phyloP scores from a whole-genome alignment of 805 yeast species.

The Komagataella pastoris region DNA sequence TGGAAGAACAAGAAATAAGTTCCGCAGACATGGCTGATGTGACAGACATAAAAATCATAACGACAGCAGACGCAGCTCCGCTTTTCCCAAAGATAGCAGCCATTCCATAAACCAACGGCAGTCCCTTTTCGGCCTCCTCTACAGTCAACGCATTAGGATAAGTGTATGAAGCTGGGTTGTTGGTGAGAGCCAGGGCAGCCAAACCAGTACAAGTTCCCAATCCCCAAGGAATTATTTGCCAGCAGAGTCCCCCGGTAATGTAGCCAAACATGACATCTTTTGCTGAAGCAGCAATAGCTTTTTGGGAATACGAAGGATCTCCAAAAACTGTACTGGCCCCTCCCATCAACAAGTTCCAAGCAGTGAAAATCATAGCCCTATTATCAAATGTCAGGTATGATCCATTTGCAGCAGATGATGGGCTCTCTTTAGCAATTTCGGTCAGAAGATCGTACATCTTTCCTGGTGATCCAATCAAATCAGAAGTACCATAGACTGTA shows the following conservation, averaged over 20 bases:
- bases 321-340: slow-evolving; percentile 16
- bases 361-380: slow-evolving; percentile 16
- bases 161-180: slow-evolving; percentile 21
- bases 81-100: slow-evolving; percentile 20
- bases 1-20: slow-evolving; percentile 25
- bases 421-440: slow-evolving; percentile 8
- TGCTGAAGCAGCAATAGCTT: slow-evolving; percentile 17
- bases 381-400: slow-evolving; percentile 18
- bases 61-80: slow-evolving; percentile 27
- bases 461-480: slow-evolving; percentile 19
- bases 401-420: slow-evolving; percentile 9
- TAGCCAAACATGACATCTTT: slow-evolving; percentile 16
- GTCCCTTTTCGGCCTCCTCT: slow-evolving; percentile 24
- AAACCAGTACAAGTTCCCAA: slow-evolving; percentile 18
- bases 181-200: slow-evolving; percentile 19
- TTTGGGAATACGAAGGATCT: slow-evolving; percentile 16
- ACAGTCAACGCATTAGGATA: slow-evolving; percentile 26
- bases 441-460: slow-evolving; percentile 18
- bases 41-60: slow-evolving; percentile 26
- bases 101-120: slow-evolving; percentile 22
- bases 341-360: slow-evolving; percentile 9
- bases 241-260: slow-evolving; percentile 17
- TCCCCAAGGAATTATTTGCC: slow-evolving; percentile 19
- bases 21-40: slow-evolving; percentile 29
- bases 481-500: slow-evolving; percentile 15